Conservation (phyloP, 2,329 filamentous ascomycete species). For the Thelonectria blattea region DNA sequence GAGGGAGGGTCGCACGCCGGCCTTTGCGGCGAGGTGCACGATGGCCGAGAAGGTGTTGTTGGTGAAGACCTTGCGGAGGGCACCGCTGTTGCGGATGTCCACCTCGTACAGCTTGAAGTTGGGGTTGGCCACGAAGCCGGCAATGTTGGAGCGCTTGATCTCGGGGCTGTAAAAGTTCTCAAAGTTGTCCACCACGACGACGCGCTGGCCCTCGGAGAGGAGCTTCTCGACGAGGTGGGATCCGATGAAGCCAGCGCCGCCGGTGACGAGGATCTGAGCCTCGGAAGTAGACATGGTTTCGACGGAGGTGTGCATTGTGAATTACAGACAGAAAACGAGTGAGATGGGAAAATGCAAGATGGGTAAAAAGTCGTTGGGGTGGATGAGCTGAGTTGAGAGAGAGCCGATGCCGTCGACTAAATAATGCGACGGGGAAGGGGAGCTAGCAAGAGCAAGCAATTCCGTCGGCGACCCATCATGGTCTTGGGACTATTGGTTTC, state of each 20-base stretch:
- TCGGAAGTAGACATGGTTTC: neutral
- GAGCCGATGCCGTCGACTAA: too few relatives aligned
- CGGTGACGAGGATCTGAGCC: slow-evolving; percentile 31
- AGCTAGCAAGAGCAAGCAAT: too few relatives aligned
- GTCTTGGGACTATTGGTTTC: too few relatives aligned
- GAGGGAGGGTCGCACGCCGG: slow-evolving; percentile 33
- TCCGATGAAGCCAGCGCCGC: slow-evolving; percentile 37
- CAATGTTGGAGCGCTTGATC: slow-evolving; percentile 34
- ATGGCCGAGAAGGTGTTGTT: slow-evolving; percentile 24
- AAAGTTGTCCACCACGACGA: slow-evolving; percentile 36
- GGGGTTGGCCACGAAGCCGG: slow-evolving; percentile 25
- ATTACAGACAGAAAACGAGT: neutral
- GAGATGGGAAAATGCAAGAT: neutral
- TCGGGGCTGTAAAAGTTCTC: slow-evolving; percentile 30
- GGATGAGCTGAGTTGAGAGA: too few relatives aligned
- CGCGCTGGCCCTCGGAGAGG: slow-evolving; percentile 29
- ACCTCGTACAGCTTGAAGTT: slow-evolving; percentile 29
- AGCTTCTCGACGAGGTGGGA: slow-evolving; percentile 34
- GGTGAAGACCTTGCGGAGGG: slow-evolving; percentile 25
- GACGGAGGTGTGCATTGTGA: neutral
- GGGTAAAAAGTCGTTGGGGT: too few relatives aligned
- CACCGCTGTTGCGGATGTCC: slow-evolving; percentile 21
- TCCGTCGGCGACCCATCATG: too few relatives aligned
- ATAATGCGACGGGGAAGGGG: too few relatives aligned
- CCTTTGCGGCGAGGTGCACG: slow-evolving; percentile 32